A percentile compares a stretch with the other conserved stretches of the same genome.
Evolutionary conservation across 129 eudicot genomes (phyloP).

Genomic region (Dittrichia graveolens): DNA sequence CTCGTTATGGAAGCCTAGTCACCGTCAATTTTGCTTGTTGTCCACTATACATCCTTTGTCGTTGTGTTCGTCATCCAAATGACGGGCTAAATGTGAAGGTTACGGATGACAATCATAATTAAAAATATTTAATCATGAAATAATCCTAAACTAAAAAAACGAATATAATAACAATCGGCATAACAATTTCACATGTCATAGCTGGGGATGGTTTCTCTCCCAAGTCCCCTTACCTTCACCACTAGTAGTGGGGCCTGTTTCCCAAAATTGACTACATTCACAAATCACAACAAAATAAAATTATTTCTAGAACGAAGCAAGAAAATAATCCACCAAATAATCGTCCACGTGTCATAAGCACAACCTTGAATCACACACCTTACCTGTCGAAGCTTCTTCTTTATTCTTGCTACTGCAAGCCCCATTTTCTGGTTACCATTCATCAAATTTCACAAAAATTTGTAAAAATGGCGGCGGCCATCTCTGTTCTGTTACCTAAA

Average conservation of each 20-base stretch:
- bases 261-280: background rate
- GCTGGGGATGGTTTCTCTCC: too few relatives aligned
- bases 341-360: slow-evolving; percentile 52
- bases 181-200: too few relatives aligned
- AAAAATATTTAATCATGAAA: too few relatives aligned
- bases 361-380: slow-evolving; percentile 36
- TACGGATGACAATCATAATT: too few relatives aligned
- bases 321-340: slow-evolving; percentile 32
- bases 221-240: too few relatives aligned
- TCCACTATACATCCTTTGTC: too few relatives aligned
- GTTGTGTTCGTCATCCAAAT: too few relatives aligned
- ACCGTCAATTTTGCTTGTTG: too few relatives aligned
- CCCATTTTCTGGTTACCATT: background rate
- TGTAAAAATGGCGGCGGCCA: slow-evolving; percentile 48
- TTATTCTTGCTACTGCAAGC: background rate
- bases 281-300: slow-evolving; percentile 1
- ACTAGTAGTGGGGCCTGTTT: background rate
- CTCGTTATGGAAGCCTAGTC: too few relatives aligned
- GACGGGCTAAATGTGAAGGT: too few relatives aligned
- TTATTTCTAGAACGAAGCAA: slow-evolving; percentile 29
- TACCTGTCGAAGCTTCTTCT: background rate
- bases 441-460: background rate
- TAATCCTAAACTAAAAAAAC: too few relatives aligned
- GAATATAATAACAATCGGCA: too few relatives aligned
- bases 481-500: slow-evolving; percentile 53